A percentile compares a stretch with the other conserved stretches of the same genome.
Conservation (phyloP, 1,284 basidiomycete genomes). For the Austroboletus rostrupii region DNA sequence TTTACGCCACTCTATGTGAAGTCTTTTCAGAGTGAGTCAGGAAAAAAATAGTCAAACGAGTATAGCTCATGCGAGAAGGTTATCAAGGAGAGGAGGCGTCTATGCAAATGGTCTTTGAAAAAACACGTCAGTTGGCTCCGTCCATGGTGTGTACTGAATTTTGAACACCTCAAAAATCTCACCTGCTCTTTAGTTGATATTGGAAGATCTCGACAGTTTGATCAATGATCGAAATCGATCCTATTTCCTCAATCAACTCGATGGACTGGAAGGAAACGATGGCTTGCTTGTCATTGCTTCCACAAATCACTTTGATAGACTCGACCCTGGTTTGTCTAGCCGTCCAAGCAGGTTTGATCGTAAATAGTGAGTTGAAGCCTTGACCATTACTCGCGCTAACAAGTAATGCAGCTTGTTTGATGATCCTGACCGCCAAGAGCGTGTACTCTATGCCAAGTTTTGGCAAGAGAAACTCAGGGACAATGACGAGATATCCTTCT, state of each 20-base stretch:
- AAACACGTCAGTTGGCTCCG: conserved; percentile 64
- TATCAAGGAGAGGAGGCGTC: conserved; percentile 63
- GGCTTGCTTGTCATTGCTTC: conserved; percentile 76
- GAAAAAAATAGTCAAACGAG: not conserved
- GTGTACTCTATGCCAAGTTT: conserved; percentile 63
- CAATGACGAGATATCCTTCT: conserved; percentile 61
- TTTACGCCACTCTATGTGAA: conserved; percentile 76
- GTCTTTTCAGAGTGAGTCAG: conserved; percentile 53
- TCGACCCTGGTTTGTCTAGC: conserved; percentile 71
- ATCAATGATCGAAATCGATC: conserved; percentile 74
- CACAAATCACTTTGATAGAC: conserved; percentile 77
- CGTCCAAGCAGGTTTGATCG: conserved; percentile 82
- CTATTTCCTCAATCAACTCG: conserved; percentile 83
- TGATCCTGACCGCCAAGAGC: conserved; percentile 61
- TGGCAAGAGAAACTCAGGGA: conserved; percentile 71
- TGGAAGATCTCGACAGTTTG: conserved; percentile 80
- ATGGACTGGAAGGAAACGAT: conserved; percentile 72
- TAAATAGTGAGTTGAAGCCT: conserved; percentile 60
- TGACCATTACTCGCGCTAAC: not conserved
- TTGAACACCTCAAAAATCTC: not conserved
- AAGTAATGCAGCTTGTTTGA: conserved; percentile 49
- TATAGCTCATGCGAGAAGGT: conserved; percentile 33
- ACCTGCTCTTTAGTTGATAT: conserved; percentile 33
- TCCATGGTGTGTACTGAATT: conserved; percentile 53
- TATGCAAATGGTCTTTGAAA: conserved; percentile 61